Evolutionary conservation across 2,329 filamentous ascomycete species (phyloP).

Genomic region (Diaporthe citriasiana): DNA sequence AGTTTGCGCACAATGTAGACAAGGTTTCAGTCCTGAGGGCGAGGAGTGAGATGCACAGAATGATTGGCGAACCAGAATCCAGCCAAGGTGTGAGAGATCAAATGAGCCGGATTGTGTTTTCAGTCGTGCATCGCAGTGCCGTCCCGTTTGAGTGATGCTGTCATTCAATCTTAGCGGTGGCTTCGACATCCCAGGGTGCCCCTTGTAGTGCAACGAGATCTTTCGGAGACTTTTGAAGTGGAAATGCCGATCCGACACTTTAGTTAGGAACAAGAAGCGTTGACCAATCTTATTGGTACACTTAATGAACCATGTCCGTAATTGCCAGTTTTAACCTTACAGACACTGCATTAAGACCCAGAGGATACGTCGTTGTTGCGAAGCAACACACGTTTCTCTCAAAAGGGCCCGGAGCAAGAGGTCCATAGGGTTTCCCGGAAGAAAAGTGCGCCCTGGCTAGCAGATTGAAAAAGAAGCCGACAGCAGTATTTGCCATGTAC

Average conservation of each 20-base stretch:
- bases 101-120: background rate
- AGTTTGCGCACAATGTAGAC: background rate
- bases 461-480: too few relatives aligned
- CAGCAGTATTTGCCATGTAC: too few relatives aligned
- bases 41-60: background rate
- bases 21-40: background rate
- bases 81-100: background rate
- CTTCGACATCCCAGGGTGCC: background rate
- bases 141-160: constrained; percentile 17
- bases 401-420: too few relatives aligned
- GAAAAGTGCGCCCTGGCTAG: too few relatives aligned
- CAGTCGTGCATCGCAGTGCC: background rate
- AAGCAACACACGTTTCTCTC: too few relatives aligned
- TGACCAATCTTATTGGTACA: background rate
- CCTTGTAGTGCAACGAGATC: background rate
- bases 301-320: background rate
- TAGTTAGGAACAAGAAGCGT: background rate
- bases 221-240: background rate
- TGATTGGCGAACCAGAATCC: background rate
- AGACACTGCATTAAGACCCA: too few relatives aligned
- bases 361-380: too few relatives aligned
- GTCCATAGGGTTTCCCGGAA: too few relatives aligned
- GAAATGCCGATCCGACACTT: background rate
- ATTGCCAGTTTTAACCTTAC: background rate
- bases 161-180: constrained; percentile 7